These are phyloP conservation scores for Paxillus rubicundulus DNA, from an alignment of 768 basidiomycete species.

Conservation along the genomic window DNA sequence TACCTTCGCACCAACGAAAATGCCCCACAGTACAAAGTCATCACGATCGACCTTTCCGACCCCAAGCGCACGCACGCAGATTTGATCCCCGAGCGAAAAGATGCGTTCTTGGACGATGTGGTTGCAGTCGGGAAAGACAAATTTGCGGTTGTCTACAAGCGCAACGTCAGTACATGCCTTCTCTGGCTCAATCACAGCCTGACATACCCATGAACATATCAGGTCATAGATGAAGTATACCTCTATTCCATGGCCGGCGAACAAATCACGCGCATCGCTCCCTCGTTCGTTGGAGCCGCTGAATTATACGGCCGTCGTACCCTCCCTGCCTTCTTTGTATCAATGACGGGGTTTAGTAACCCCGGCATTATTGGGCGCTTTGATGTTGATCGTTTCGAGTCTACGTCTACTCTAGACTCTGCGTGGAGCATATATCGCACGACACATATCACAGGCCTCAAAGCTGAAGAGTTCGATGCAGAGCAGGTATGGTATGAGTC, in stretches of 20 bases:
- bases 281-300: constrained; percentile 67
- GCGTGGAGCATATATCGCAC: constrained; percentile 59
- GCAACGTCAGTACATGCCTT: constrained; percentile 51
- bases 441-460: constrained; percentile 58
- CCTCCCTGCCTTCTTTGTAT: constrained; percentile 61
- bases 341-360: constrained; percentile 65
- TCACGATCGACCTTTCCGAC: constrained; percentile 60
- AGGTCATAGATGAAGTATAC: constrained; percentile 80
- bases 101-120: constrained; percentile 55
- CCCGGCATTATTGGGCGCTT: constrained; percentile 67
- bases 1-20: constrained; percentile 64
- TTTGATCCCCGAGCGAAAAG: constrained; percentile 66
- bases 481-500: constrained; percentile 78
- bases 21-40: constrained; percentile 64
- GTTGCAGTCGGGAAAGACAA: constrained; percentile 51
- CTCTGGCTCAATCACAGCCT: not conserved
- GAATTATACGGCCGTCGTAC: constrained; percentile 49
- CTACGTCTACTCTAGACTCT: constrained; percentile 35
- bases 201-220: not conserved
- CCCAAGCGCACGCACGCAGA: constrained; percentile 47
- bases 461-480: constrained; percentile 64
- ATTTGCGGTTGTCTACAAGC: constrained; percentile 63
- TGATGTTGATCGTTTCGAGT: constrained; percentile 42
- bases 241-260: constrained; percentile 58
- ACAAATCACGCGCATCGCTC: constrained; percentile 52